Conservation (phyloP, 2,329 filamentous ascomycete genomes). For the Penicillium crustosum region DNA sequence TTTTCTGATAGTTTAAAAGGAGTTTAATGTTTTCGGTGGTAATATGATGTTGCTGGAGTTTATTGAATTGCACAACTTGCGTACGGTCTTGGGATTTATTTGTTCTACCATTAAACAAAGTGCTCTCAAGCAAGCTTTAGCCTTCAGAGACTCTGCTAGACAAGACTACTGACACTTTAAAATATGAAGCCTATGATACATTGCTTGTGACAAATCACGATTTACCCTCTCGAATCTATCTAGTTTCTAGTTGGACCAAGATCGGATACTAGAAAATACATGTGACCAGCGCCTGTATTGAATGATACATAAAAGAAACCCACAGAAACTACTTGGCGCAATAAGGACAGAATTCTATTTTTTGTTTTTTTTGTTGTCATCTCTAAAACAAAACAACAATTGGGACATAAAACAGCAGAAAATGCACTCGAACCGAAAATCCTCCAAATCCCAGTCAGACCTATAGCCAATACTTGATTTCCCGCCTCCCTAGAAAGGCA, state of each 20-base stretch:
- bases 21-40: slow-evolving; percentile 1
- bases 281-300: neutral
- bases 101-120: neutral
- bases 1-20: neutral
- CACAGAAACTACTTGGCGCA: neutral
- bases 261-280: neutral
- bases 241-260: neutral
- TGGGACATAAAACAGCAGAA: neutral
- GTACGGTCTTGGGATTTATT: neutral
- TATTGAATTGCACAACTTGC: neutral
- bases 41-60: slow-evolving; percentile 5
- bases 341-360: neutral
- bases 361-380: no score
- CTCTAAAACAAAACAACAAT: neutral
- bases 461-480: neutral
- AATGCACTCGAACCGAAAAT: neutral
- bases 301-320: neutral
- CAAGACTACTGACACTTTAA: neutral
- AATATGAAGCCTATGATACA: neutral
- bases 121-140: neutral
- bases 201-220: neutral
- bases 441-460: no score
- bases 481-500: neutral
- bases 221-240: neutral
- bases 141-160: neutral